A percentile compares a stretch with the other conserved stretches of the same genome.
phyloP scores from a whole-genome alignment of 2,329 filamentous ascomycete species.

The Paecilomyces dactylethromorphus region DNA sequence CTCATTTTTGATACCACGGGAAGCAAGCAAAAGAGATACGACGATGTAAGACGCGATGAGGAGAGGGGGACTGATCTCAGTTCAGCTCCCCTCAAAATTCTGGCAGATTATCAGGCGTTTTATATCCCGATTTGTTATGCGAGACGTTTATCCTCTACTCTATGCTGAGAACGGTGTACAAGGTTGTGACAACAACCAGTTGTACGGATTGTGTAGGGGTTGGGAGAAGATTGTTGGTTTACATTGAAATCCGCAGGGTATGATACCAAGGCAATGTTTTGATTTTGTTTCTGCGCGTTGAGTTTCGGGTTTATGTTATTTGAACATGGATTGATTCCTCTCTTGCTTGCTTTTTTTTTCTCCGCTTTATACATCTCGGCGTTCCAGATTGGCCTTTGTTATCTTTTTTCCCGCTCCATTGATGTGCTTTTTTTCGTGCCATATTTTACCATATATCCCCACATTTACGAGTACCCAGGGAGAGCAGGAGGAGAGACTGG shows the following conservation, averaged over 20 bases:
- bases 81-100: background rate
- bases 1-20: conserved; percentile 25
- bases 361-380: background rate
- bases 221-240: background rate
- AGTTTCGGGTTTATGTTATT: background rate
- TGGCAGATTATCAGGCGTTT: background rate
- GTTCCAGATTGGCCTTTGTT: background rate
- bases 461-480: background rate
- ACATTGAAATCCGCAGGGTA: background rate
- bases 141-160: background rate
- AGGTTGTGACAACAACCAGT: background rate
- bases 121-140: conserved; percentile 2
- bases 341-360: background rate
- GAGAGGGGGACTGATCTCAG: background rate
- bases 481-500: background rate
- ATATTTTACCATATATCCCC: background rate
- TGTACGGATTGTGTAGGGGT: conserved; percentile 2
- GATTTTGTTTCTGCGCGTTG: background rate
- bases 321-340: background rate
- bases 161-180: conserved; percentile 1
- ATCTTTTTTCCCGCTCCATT: background rate
- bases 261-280: conserved; percentile 3
- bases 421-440: background rate
- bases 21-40: conserved; percentile 7
- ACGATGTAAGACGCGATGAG: background rate